Evolutionary conservation across 305 asterid genomes (phyloP).

Genomic region (Ilex paraguariensis): DNA sequence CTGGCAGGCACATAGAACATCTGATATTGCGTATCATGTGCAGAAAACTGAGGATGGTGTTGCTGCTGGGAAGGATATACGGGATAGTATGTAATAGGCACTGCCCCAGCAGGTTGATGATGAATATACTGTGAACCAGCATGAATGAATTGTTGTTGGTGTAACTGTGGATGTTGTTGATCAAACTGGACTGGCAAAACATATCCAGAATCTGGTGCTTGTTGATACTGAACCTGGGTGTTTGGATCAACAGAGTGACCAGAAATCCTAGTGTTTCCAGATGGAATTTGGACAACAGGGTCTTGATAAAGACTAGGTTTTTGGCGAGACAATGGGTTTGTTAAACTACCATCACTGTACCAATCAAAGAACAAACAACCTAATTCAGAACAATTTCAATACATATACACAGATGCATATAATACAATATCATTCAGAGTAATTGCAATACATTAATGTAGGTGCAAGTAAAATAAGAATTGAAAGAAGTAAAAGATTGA

Average conservation of each 20-base stretch:
- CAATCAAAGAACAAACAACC: constrained; percentile 14
- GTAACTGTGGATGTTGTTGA: constrained; percentile 63
- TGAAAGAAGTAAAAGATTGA: neutral
- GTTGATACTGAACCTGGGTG: constrained; percentile 47
- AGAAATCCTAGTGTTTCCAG: constrained; percentile 29
- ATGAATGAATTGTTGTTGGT: constrained; percentile 74
- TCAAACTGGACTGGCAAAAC: constrained; percentile 51
- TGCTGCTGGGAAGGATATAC: constrained; percentile 67
- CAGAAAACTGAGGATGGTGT: constrained; percentile 11
- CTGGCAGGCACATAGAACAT: constrained; percentile 34
- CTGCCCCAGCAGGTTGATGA: constrained; percentile 48
- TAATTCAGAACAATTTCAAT: constrained; percentile 16
- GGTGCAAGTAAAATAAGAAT: neutral
- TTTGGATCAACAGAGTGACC: constrained; percentile 30
- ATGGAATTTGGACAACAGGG: constrained; percentile 41
- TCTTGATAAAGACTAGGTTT: constrained; percentile 66
- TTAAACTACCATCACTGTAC: constrained; percentile 75
- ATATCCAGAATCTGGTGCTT: constrained; percentile 47
- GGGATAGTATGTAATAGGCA: constrained; percentile 52
- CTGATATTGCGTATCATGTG: constrained; percentile 20
- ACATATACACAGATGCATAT: constrained; percentile 7
- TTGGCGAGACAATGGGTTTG: constrained; percentile 66
- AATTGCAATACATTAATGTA: too few relatives aligned
- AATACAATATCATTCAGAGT: too few relatives aligned
- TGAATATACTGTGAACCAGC: constrained; percentile 52